Evolutionary conservation across 306 rosid species (phyloP), one percentile per base, ranked within the genome.

Genomic region (Pyrus bretschneideri): DNA sequence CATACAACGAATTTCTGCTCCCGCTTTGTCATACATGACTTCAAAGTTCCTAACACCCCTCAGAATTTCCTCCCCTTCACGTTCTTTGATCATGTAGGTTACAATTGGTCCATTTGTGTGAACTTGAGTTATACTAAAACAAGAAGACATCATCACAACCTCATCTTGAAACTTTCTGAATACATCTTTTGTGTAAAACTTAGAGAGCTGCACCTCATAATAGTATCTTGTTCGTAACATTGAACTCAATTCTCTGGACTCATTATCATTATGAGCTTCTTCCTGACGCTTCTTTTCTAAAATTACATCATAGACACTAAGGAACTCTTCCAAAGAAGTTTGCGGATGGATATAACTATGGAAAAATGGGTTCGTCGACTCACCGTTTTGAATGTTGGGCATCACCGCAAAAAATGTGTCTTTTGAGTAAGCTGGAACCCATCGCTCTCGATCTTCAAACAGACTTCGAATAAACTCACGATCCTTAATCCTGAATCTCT

Each of bases 161-260:
- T 95, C 98, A 49, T 86, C 90, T 82, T 92, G 97, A 80, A 90
- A 90, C 85, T 90, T 95, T 49, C 80, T 79, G 83, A 92, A 95
- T 74, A 90, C 81, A 54, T 87, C 88, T 74, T 84, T 88, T 38
- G 98, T 84, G 75, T 88, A 92, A 29, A 92, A 29, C 71, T 89
- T 91, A 6, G 98, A 89, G 79, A 92, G 87, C 85, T 95, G 98
- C 86, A 87, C 69, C 93, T 95, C 98, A 27, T 85, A 95, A 82
- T 66, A 80, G 83, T 84, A 86, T 58, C 90, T 78, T 68, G 98
- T 86, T 81, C 86, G 89, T 79, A 89, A 72, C 19, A 83, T n/a
- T 15, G 86, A 86, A 69, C 76, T 89, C 75, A 78, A 85, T 35
- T 90, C 83, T 17, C 79, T 82, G 1, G 98, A 95, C 86, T 92